Base-by-base conservation (phyloP, 2,329 filamentous ascomycete genomes). In the Diaporthe destruens region DNA sequence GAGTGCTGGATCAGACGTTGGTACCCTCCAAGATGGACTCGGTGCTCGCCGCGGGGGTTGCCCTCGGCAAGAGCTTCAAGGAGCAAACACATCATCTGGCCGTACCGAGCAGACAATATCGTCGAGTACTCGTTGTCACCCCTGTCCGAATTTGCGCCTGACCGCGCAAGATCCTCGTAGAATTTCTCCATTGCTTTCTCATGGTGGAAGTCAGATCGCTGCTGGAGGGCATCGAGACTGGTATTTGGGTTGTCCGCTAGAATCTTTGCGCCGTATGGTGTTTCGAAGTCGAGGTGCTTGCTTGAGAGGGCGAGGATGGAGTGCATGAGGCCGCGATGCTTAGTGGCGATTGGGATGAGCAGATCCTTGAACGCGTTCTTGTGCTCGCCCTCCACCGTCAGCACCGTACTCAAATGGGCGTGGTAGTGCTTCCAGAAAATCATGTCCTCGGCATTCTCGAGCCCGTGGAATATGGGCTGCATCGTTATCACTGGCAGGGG, bases 291-390 rank as follows among this genome's bases (percentile, higher is more conserved):
- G 70, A 92, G 87, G 77, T 97, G 94, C 74, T 91, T 94, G 76
- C 93, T 93, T 49, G 94, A 93, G 11, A 98, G 86, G 56, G 93
- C 94, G 69, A 98, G 87, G 65, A 98, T 90, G 14, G 94, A 96
- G 80, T 98, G 95, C 94, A 98, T 97, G 68, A 98, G 85, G 16
- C 94, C 94, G 74, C 91, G 88, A 79, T 97, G 92, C 74, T 91
- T 87, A 54, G 93, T 90, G 3, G 95, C 94, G 84, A 97, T 93
- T 1, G 94, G 93, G 3, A 97, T 86, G 47, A 98, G 85, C 76
- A 96, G 92, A 75, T 94, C 92, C 79, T 94, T 94, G 84, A 97
- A 97, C 1, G 94, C 94, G 76, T 97, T 97, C 73, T 91, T 91
- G 74, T 92, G 88, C 79, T 95, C 93, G 65, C 92, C 92, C 78